These are phyloP conservation scores for Alternaria metachromatica DNA, from an alignment of 2,329 filamentous ascomycete genomes.

Conservation along the genomic window DNA sequence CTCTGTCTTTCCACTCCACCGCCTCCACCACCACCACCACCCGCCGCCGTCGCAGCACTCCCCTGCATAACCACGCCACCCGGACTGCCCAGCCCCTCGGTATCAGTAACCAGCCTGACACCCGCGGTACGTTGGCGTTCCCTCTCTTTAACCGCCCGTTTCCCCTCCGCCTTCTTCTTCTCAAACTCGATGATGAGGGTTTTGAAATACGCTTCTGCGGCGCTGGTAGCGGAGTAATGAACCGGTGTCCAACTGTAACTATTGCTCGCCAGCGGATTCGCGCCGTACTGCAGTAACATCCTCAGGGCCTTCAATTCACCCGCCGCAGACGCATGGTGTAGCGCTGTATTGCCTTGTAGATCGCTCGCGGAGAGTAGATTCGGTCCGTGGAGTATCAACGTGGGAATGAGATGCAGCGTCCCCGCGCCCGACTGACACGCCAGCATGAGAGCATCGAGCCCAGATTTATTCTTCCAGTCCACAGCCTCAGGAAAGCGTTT, in stretches of 20 bases:
- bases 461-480: constrained; percentile 68
- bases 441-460: constrained; percentile 68
- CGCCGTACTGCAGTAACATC: constrained; percentile 78
- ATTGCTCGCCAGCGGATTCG: constrained; percentile 75
- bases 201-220: constrained; percentile 85
- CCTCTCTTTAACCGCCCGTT: constrained; percentile 39
- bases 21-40: constrained; percentile 1
- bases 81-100: neutral
- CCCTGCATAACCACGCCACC: neutral
- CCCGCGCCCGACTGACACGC: constrained; percentile 47
- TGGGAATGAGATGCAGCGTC: constrained; percentile 53
- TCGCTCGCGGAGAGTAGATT: constrained; percentile 58
- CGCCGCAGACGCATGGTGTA: constrained; percentile 85
- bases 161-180: constrained; percentile 60
- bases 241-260: constrained; percentile 81
- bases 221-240: constrained; percentile 81
- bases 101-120: constrained; percentile 11
- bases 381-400: constrained; percentile 42
- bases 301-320: constrained; percentile 80
- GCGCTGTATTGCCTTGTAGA: constrained; percentile 78
- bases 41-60: neutral
- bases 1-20: neutral
- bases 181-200: constrained; percentile 75
- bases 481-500: constrained; percentile 69
- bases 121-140: constrained; percentile 43